phyloP scores from a whole-genome alignment of 1,284 basidiomycete species.

The Coniferiporia sulphurascens region DNA sequence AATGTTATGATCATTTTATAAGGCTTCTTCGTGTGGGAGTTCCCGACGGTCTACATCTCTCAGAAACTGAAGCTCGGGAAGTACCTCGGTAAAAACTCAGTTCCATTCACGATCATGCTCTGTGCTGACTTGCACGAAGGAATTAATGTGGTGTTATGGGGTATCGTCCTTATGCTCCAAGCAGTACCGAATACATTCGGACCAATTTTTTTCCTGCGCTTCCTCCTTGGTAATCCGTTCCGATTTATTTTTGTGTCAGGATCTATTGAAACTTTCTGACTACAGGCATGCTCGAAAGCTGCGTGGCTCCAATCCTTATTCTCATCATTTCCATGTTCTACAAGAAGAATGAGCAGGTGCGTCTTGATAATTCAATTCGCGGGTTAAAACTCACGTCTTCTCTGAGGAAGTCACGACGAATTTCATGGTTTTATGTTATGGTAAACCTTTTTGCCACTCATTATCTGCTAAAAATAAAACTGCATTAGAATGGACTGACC shows the following conservation, averaged over 20 bases:
- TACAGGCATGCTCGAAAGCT: conserved; percentile 61
- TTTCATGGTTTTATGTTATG: conserved; percentile 69
- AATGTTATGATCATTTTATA: not conserved
- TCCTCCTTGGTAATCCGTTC: conserved; percentile 45
- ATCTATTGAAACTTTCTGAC: not conserved
- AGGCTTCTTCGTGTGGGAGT: conserved; percentile 63
- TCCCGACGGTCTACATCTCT: conserved; percentile 62
- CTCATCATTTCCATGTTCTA: conserved; percentile 66
- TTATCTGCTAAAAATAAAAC: too few species aligned
- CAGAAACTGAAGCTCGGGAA: conserved; percentile 57
- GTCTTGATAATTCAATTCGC: conserved; percentile 3
- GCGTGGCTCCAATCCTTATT: conserved; percentile 59
- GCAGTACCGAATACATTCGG: conserved; percentile 52
- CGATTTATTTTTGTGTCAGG: not conserved
- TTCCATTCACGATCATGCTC: not conserved
- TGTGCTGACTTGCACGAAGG: conserved; percentile 31
- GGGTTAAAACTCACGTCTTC: conserved; percentile 3
- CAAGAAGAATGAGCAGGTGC: conserved; percentile 62
- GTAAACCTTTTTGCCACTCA: conserved; percentile 32
- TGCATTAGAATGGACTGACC: conserved; percentile 53
- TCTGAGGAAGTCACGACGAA: conserved; percentile 42
- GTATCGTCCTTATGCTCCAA: conserved; percentile 55
- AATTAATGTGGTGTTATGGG: conserved; percentile 59
- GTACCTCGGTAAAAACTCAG: conserved; percentile 47
- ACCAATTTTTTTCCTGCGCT: conserved; percentile 57